These are phyloP conservation scores for Cryptococcus sp. DNA, from an alignment of 1,284 basidiomycete genomes.

Conservation along the genomic window DNA sequence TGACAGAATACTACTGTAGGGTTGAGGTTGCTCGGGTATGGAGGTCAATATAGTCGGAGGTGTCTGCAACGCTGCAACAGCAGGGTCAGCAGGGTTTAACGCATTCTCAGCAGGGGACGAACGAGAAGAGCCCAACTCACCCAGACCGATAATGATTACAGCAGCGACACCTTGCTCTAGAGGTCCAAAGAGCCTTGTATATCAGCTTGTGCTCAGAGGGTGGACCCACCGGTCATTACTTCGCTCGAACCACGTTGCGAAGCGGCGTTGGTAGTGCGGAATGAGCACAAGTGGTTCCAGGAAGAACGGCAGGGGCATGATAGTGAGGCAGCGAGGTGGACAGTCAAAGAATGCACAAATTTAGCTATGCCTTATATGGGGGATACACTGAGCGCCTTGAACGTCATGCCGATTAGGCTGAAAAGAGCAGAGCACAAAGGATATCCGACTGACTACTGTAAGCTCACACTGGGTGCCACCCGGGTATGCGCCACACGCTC, in stretches of 20 bases:
- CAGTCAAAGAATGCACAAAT: too few relatives aligned
- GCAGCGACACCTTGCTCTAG: constrained; percentile 37
- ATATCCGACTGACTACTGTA: too few relatives aligned
- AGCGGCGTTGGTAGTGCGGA: constrained; percentile 19
- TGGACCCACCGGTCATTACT: constrained; percentile 19
- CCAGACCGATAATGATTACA: constrained; percentile 33
- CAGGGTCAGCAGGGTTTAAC: not conserved
- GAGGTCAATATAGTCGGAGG: not conserved
- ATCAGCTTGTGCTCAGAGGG: not conserved
- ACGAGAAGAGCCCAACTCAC: constrained; percentile 9
- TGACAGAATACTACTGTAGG: constrained; percentile 16
- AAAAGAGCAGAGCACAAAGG: too few relatives aligned
- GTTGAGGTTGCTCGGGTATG: too few relatives aligned
- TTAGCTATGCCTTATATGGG: too few relatives aligned
- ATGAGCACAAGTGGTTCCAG: constrained; percentile 29
- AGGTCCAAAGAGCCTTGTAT: constrained; percentile 35
- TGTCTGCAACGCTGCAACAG: not conserved
- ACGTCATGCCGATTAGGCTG: too few relatives aligned
- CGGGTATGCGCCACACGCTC: too few relatives aligned
- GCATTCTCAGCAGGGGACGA: too few relatives aligned
- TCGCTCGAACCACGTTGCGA: constrained; percentile 11
- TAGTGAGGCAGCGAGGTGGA: not conserved
- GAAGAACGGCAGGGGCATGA: constrained; percentile 29
- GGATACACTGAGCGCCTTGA: too few relatives aligned
- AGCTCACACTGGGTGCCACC: too few relatives aligned